Evolutionary conservation across 2,329 filamentous ascomycete species (phyloP).

Genomic region (Colletotrichum sp.): DNA sequence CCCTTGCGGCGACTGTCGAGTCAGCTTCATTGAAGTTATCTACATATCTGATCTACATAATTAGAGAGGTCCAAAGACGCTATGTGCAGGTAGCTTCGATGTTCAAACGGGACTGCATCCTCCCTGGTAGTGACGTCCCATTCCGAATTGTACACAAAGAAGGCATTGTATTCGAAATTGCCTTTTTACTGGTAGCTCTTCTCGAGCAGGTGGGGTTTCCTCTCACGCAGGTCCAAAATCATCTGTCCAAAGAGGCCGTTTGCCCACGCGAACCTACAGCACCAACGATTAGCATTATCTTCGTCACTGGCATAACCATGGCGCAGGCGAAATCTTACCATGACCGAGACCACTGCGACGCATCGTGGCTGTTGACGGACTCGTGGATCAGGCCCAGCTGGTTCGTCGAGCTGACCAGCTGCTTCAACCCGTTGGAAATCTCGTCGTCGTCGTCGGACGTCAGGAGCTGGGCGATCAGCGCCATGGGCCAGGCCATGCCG

Average conservation of each 20-base stretch:
- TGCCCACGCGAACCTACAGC: slow-evolving; percentile 82
- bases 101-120: not conserved
- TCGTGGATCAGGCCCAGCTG: slow-evolving; percentile 83
- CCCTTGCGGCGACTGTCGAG: not conserved
- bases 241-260: slow-evolving; percentile 89
- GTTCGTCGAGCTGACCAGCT: slow-evolving; percentile 72
- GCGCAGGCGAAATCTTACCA: slow-evolving; percentile 37
- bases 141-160: not conserved
- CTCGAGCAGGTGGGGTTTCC: slow-evolving; percentile 71
- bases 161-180: not conserved
- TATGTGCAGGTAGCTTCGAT: not conserved
- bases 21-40: not conserved
- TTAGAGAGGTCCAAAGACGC: not conserved
- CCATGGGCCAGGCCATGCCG: slow-evolving; percentile 88
- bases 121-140: not conserved
- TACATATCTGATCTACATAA: not conserved
- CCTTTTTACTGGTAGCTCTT: slow-evolving; percentile 51
- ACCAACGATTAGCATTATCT: not conserved
- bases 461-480: slow-evolving; percentile 78
- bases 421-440: slow-evolving; percentile 68
- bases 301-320: fast-evolving
- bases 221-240: slow-evolving; percentile 74
- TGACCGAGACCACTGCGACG: slow-evolving; percentile 46
- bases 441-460: slow-evolving; percentile 78
- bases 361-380: slow-evolving; percentile 71